Conservation (phyloP, 805 yeast genomes). For the Nakazawaea holstii region DNA sequence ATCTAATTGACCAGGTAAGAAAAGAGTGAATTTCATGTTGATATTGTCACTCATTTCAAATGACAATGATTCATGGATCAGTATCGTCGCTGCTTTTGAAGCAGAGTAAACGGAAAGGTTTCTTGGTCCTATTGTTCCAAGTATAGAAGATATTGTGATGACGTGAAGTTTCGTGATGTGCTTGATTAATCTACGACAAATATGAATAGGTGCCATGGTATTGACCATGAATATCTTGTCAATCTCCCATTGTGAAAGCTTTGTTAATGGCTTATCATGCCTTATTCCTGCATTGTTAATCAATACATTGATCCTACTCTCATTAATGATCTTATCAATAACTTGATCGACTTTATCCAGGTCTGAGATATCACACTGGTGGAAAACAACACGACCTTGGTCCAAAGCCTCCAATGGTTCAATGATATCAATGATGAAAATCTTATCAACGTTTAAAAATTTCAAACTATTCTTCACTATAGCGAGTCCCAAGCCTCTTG, state of each 20-base stretch:
- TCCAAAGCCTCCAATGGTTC: constrained; percentile 15
- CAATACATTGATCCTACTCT: constrained; percentile 26
- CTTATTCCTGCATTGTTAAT: constrained; percentile 48
- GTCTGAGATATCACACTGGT: constrained; percentile 20
- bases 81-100: constrained; percentile 39
- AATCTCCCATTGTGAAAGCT: constrained; percentile 20
- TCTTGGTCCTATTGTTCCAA: constrained; percentile 44
- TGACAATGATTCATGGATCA: constrained; percentile 38
- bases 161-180: constrained; percentile 31
- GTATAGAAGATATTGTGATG: constrained; percentile 39
- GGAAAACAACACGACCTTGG: constrained; percentile 18
- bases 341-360: constrained; percentile 15
- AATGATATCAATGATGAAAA: constrained; percentile 28
- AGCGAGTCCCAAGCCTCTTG: constrained; percentile 43
- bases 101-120: constrained; percentile 44
- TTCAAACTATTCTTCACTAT: constrained; percentile 15
- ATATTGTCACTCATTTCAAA: constrained; percentile 27
- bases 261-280: constrained; percentile 23
- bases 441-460: constrained; percentile 12
- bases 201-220: constrained; percentile 36
- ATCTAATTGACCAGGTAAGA: constrained; percentile 47
- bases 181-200: constrained; percentile 34
- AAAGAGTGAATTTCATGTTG: constrained; percentile 28
- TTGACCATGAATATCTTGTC: constrained; percentile 33
- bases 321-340: constrained; percentile 19